These are phyloP conservation scores for Tuber aestivum DNA, from an alignment of 495 filamentous ascomycete genomes.

Conservation along the genomic window DNA sequence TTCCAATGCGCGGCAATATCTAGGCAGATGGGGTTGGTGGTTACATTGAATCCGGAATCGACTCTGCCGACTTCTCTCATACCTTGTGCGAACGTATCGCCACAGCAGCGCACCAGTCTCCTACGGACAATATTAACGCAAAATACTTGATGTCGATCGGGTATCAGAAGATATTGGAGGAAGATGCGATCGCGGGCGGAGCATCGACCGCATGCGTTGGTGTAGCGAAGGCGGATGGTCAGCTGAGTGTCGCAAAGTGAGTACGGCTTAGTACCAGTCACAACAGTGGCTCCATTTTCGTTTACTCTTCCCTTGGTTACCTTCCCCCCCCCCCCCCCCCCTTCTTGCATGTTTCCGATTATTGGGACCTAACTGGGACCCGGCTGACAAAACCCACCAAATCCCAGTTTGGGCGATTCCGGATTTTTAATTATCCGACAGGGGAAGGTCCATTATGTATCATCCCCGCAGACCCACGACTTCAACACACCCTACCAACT, in stretches of 20 bases:
- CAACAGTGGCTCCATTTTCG: not conserved
- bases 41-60: slow-evolving; percentile 83
- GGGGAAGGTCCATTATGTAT: slow-evolving; percentile 75
- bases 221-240: slow-evolving; percentile 61
- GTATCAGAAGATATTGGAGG: slow-evolving; percentile 71
- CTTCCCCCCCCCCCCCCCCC: not conserved
- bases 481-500: slow-evolving; percentile 98
- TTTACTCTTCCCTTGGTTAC: no score
- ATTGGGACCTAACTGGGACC: slow-evolving; percentile 5
- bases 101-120: slow-evolving; percentile 53
- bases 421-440: slow-evolving; percentile 79
- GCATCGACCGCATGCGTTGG: slow-evolving; percentile 87
- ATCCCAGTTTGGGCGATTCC: slow-evolving; percentile 74
- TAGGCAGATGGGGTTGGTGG: slow-evolving; percentile 83
- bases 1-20: slow-evolving; percentile 14
- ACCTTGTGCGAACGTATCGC: slow-evolving; percentile 92
- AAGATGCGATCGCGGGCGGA: slow-evolving; percentile 66
- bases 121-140: slow-evolving; percentile 53
- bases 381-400: slow-evolving; percentile 19
- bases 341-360: slow-evolving; percentile 8
- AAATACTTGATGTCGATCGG: slow-evolving; percentile 70
- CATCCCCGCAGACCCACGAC: slow-evolving; percentile 82
- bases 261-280: slow-evolving; percentile 16
- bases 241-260: slow-evolving; percentile 77
- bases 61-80: slow-evolving; percentile 92